Conservation (phyloP, 2,329 filamentous ascomycete species). For the Uncinocarpus reesii region DNA sequence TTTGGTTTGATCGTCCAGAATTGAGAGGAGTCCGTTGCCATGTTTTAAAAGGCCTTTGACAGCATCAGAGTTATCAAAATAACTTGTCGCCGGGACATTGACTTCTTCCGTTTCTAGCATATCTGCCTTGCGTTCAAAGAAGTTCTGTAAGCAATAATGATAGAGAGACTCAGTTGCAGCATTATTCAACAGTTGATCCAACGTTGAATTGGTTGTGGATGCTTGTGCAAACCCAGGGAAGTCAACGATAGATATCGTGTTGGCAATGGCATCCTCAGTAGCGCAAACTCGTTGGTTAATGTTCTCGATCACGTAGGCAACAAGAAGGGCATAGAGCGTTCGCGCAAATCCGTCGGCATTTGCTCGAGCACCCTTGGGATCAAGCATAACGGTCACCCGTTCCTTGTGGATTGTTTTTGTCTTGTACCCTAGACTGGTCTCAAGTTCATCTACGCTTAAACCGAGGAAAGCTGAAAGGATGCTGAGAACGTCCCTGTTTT, state of each 20-base stretch:
- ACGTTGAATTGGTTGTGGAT: constrained; percentile 66
- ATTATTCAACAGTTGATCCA: constrained; percentile 92
- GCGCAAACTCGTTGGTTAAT: constrained; percentile 87
- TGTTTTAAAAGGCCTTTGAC: constrained; percentile 84
- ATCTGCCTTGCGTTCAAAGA: constrained; percentile 90
- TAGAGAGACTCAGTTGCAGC: constrained; percentile 86
- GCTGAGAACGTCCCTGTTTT: constrained; percentile 79
- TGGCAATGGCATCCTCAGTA: constrained; percentile 74
- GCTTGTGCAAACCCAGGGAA: constrained; percentile 91
- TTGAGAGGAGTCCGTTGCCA: constrained; percentile 84
- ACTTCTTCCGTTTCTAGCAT: constrained; percentile 92
- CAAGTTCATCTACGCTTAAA: constrained; percentile 67
- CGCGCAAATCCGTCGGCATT: constrained; percentile 92
- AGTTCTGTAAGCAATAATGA: constrained; percentile 86
- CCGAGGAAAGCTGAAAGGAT: constrained; percentile 93
- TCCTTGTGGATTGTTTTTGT: constrained; percentile 94
- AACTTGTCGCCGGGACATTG: constrained; percentile 78
- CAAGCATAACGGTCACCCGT: constrained; percentile 96
- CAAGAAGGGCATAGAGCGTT: constrained; percentile 84
- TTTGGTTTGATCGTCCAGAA: constrained; percentile 89
- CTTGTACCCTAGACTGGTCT: constrained; percentile 85
- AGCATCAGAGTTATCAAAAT: constrained; percentile 95
- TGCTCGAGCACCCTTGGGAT: constrained; percentile 75
- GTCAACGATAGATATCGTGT: constrained; percentile 90
- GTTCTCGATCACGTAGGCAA: constrained; percentile 85